These are phyloP conservation scores for Fraxinus angustifolia DNA, from an alignment of 305 asterid genomes.

Conservation along the genomic window DNA sequence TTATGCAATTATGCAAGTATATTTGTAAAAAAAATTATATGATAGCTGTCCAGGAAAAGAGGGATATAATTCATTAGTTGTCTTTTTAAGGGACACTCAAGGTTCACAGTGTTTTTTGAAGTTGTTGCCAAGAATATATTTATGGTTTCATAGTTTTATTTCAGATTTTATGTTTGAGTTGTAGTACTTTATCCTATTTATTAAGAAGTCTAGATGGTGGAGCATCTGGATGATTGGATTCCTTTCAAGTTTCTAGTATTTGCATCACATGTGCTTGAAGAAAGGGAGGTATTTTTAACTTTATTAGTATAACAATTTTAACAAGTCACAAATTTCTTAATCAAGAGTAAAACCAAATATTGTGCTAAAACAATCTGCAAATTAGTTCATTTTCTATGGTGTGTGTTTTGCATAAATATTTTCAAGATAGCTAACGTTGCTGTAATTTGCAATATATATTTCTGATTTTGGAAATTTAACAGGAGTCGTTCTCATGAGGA, in stretches of 20 bases:
- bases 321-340: not conserved
- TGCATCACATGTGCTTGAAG: not conserved
- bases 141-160: not conserved
- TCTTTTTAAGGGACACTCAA: not conserved
- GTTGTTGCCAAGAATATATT: not conserved
- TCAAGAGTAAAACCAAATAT: not conserved
- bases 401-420: not conserved
- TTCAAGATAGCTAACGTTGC: not conserved
- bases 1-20: not conserved
- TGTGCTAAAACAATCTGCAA: not conserved
- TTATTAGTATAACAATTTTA: not conserved
- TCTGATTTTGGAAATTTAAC: not conserved
- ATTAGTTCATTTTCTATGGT: not conserved
- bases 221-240: not conserved
- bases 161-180: not conserved
- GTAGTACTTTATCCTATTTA: not conserved
- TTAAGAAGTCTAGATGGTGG: not conserved
- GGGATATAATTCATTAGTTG: not conserved
- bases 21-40: not conserved
- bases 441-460: not conserved
- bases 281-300: not conserved
- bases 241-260: not conserved
- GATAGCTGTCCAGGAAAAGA: not conserved
- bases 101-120: not conserved
- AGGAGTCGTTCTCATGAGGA: conserved; percentile 58